A percentile compares a stretch with the other conserved stretches of the same genome.
Conservation (phyloP, 208 protist genomes). For the Tetramitus jugosus region DNA sequence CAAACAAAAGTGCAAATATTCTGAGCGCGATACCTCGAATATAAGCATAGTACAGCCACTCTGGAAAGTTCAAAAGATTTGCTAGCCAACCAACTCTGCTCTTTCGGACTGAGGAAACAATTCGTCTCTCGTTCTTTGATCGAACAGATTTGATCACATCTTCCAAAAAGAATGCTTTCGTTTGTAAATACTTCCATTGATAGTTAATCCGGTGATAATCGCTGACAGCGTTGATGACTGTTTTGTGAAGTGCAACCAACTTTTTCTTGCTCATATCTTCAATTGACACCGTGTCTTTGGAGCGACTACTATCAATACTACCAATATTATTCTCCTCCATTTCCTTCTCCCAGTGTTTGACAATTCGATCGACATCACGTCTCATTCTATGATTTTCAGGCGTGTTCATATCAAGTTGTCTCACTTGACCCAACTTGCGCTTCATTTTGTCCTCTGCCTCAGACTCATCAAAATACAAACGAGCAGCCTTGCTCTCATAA, state of each 20-base stretch:
- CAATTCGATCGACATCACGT: too few species aligned
- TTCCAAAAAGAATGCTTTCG: neutral
- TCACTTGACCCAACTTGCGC: neutral
- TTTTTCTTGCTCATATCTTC: neutral
- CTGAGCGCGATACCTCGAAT: neutral
- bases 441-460: too few species aligned
- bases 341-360: too few species aligned
- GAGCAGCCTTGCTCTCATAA: too few species aligned
- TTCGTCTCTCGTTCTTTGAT: too few species aligned
- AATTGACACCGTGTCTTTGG: too few species aligned
- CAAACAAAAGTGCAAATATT: neutral
- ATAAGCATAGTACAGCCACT: neutral
- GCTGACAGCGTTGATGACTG: neutral
- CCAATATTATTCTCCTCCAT: too few species aligned
- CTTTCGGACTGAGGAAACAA: too few species aligned
- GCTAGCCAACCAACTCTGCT: neutral
- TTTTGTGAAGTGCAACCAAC: neutral
- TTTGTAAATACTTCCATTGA: slow-evolving; percentile 25
- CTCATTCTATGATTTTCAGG: too few species aligned
- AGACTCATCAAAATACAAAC: too few species aligned
- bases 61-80: neutral
- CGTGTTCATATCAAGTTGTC: neutral
- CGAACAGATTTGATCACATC: neutral
- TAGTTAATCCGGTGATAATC: neutral
- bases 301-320: too few species aligned